Conservation (phyloP, 192 early-diverging fungal species). For the Dissophora globulifera region DNA sequence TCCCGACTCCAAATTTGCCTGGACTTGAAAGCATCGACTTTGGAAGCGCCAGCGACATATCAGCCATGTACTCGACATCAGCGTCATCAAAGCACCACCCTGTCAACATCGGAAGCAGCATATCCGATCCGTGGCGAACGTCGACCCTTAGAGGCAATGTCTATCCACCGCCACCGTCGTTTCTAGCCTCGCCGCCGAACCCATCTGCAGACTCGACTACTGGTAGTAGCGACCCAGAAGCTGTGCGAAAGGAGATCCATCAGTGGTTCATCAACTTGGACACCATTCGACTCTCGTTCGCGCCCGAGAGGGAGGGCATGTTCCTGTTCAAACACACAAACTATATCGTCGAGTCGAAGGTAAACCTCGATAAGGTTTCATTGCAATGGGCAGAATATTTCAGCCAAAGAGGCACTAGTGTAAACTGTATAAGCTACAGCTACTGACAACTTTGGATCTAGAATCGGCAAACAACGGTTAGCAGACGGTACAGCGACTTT, state of each 20-base stretch:
- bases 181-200: conserved; percentile 31
- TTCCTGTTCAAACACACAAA: conserved; percentile 88
- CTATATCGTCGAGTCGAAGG: conserved; percentile 82
- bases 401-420: no score
- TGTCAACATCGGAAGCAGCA: conserved; percentile 49
- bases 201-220: not conserved
- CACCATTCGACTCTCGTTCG: conserved; percentile 58
- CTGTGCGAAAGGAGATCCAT: conserved; percentile 26
- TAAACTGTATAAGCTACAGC: no score
- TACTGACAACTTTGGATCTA: no score
- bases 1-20: conserved; percentile 68
- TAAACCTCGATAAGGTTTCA: no score
- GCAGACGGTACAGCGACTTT: conserved; percentile 92
- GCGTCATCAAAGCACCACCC: conserved; percentile 27
- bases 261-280: conserved; percentile 68
- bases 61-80: conserved; percentile 25
- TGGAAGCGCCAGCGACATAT: conserved; percentile 28
- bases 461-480: conserved; percentile 63
- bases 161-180: conserved; percentile 40
- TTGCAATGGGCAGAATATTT: no score
- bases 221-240: conserved; percentile 1
- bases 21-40: conserved; percentile 63
- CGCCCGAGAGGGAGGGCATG: conserved; percentile 63
- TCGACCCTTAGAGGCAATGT: conserved; percentile 38
- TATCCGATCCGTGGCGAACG: conserved; percentile 68